Base-by-base conservation (phyloP, 768 basidiomycete species). In the Tylopilus sp. region DNA sequence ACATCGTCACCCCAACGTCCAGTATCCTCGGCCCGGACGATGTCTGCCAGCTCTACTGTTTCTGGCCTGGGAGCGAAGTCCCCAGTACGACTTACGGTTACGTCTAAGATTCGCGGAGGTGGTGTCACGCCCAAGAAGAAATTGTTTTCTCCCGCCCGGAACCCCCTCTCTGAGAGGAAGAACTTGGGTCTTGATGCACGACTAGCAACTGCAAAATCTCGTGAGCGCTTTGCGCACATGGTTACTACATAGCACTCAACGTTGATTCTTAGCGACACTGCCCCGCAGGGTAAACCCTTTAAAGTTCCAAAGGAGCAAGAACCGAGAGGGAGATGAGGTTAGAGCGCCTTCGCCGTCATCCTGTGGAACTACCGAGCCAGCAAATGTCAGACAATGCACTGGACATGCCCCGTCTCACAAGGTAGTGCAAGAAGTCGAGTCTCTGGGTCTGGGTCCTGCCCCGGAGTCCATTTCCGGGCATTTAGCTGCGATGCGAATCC, bases 381-480 rank as follows among this genome's bases (percentile, higher is more conserved):
- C 42, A 36, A 42, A 28, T 12, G 30, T 44, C 26, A 56, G 35
- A 17, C 64, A 52, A 33, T 41, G 13, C 23, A n/a, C 35, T 36
- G 67, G 61, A 50, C 28, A 61, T 54, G 30, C 53, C 51, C 35
- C 44, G 33, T 51, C 40, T 3, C 33, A 42, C 8, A 66, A 51
- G 47, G 39, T 21, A 18, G 49, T 39, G 12, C 56, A 42, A 53
- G 51, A 38, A 42, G 13, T 45, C 8, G 44, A 48, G 40, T 39
- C 9, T 40, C 30, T 66, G 21, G 56, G 57, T 21, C 55, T 57
- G 15, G 63, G 64, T 20, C 31, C 56, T 22, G 57, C 49, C 9
- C 61, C 64, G 0, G 62, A 66, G 38, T 68, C 65, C 20, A 67
- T 67, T 31, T 67, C 65, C 1, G 62, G 56, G 9, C 67, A 67